Evolutionary conservation across 2,329 filamentous ascomycete species (phyloP).

Genomic region (Xylariomycetidae sp.): DNA sequence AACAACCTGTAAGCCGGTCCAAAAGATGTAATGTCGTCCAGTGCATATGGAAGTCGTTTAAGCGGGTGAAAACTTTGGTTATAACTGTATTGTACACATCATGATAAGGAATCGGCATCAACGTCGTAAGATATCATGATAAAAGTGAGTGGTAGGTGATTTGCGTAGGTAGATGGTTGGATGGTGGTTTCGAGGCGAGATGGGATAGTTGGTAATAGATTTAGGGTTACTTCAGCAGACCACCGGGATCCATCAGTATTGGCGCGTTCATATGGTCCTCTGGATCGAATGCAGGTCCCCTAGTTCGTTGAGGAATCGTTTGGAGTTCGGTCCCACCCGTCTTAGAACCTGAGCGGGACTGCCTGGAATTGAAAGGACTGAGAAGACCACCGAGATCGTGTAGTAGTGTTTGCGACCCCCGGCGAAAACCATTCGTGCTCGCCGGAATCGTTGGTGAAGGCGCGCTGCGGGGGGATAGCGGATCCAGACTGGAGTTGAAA

Average conservation of each 20-base stretch:
- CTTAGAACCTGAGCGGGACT: conserved; percentile 26
- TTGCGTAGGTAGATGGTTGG: background rate
- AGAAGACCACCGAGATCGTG: conserved; percentile 55
- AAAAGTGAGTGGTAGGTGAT: too few species aligned
- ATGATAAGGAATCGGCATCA: too few species aligned
- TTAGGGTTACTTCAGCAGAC: conserved; percentile 28
- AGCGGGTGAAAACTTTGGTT: too few species aligned
- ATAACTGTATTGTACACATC: conserved; percentile 19
- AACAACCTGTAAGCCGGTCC: too few species aligned
- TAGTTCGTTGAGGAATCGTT: conserved; percentile 38
- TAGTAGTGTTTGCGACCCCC: conserved; percentile 54
- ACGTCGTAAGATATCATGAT: too few species aligned
- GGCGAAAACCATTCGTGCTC: conserved; percentile 38
- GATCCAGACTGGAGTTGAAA: conserved; percentile 36
- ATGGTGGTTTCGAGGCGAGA: background rate
- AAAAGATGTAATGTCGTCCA: too few species aligned
- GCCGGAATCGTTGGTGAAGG: conserved; percentile 43
- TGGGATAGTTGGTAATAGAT: conserved; percentile 2
- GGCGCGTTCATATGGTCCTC: conserved; percentile 27
- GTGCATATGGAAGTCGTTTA: too few species aligned
- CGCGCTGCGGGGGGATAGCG: conserved; percentile 29
- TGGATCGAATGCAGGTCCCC: conserved; percentile 28
- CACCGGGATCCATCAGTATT: conserved; percentile 35
- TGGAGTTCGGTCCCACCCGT: conserved; percentile 41
- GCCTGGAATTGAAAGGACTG: conserved; percentile 32